Base-by-base conservation (phyloP, 331 rosid genomes). In the Quercus lobata region DNA sequence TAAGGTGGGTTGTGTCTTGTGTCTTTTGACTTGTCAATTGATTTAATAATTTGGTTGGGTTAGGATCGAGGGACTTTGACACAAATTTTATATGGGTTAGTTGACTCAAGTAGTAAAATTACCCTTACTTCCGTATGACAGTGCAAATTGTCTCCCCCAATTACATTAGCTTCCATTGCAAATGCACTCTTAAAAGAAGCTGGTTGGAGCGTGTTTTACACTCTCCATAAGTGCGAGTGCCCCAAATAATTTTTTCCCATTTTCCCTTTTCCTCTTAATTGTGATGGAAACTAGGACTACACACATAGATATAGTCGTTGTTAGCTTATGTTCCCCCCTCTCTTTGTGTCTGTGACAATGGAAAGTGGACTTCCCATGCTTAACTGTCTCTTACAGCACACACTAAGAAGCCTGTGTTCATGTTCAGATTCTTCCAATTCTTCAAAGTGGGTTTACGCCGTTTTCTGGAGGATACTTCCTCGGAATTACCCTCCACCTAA, bases 401-500 rank as follows among this genome's bases (percentile, higher is more conserved):
- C 96, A 15, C 91, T 94, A 56, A 89, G 91, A 80, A 87, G 80
- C 83, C 71, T 90, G 1, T 92, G 98, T 74, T 86, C 92, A 18
- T 78, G 76, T 79, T 68, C 90, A 8, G 86, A 75, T 81, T 83
- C 87, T 65, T 87, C 97, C 68, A 27, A 7, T 76, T 79, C 92
- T 72, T 89, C 97, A 32, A 94, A 90, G 79, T 94, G 98, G 98
- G 93, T 92, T 7, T 94, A 94, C 27, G 91, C 97, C 30, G 90
- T 94, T 61, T 94, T 92, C 72, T 94, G 97, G 98, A 88, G 94
- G 78, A 90, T 90, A 76, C 75, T 92, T 52, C 98, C 98, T 1
- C 77, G 97, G 80, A 94, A 92, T 74, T 92, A 84, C 54, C 98
- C 98, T 83, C 98, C 98, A 54, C 98, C 98, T 3, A 88, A 91